These are phyloP conservation scores for Abelmoschus esculentus DNA, from an alignment of 345 rosid genomes.

Conservation along the genomic window DNA sequence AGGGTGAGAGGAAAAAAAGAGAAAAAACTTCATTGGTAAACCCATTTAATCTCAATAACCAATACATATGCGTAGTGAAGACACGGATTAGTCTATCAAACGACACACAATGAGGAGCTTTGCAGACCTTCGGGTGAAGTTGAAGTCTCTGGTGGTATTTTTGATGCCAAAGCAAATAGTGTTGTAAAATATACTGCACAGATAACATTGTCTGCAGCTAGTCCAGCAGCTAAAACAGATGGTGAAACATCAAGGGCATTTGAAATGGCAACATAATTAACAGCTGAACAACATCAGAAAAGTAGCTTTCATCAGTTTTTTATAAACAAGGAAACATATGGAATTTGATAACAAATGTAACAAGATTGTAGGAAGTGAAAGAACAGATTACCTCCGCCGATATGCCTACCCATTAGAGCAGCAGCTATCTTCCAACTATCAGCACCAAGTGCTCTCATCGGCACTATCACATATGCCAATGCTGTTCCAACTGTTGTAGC, in stretches of 20 bases:
- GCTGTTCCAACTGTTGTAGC: constrained; percentile 72
- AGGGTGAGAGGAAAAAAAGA: no score
- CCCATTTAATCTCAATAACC: neutral
- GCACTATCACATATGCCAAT: constrained; percentile 65
- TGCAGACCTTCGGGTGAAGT: constrained; percentile 37
- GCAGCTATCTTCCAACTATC: constrained; percentile 94
- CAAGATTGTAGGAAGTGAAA: neutral
- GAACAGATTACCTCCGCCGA: constrained; percentile 57
- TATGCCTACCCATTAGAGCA: constrained; percentile 92
- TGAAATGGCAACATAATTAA: constrained; percentile 77
- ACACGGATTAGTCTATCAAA: neutral
- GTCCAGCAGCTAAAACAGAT: constrained; percentile 72
- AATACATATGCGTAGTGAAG: neutral
- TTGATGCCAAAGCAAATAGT: constrained; percentile 75
- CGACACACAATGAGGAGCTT: neutral
- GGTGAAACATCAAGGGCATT: constrained; percentile 61
- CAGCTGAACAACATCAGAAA: constrained; percentile 35
- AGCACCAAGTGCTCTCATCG: constrained; percentile 80
- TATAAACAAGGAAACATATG: neutral
- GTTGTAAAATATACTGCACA: constrained; percentile 74
- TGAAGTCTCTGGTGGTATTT: constrained; percentile 54
- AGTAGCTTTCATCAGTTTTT: constrained; percentile 6
- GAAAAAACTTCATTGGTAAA: no score
- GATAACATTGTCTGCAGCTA: constrained; percentile 92
- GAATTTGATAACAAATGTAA: neutral